Evolutionary conservation across 805 yeast species (phyloP).

Genomic region (Kuraishia ogatae): DNA sequence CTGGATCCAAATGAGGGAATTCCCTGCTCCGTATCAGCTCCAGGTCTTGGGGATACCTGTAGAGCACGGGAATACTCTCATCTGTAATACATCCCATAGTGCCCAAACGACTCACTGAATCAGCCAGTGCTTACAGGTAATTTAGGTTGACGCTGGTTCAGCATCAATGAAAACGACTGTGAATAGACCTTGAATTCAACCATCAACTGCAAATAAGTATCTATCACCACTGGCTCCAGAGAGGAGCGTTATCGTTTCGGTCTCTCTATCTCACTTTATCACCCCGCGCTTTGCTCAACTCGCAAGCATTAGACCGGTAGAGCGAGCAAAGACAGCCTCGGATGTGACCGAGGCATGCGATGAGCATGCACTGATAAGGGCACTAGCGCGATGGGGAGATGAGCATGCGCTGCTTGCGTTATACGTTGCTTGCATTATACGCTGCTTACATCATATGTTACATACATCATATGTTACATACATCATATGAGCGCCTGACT

Average conservation of each 20-base stretch:
- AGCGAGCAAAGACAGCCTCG: background rate
- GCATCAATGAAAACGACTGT: background rate
- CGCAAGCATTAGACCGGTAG: background rate
- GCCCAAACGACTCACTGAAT: background rate
- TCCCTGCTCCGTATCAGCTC: slow-evolving; percentile 10
- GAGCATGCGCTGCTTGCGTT: too few relatives aligned
- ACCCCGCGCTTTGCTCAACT: background rate
- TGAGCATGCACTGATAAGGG: background rate
- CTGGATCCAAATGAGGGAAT: slow-evolving; percentile 15
- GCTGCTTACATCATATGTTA: too few relatives aligned
- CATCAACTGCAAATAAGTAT: too few relatives aligned
- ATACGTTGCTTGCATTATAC: too few relatives aligned
- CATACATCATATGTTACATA: too few relatives aligned
- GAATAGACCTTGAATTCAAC: background rate
- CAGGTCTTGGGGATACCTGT: slow-evolving; percentile 1
- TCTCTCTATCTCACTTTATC: background rate
- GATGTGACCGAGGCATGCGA: background rate
- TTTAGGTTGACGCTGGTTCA: too few relatives aligned
- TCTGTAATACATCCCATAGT: background rate
- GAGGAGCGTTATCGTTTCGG: too few relatives aligned
- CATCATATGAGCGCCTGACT: too few relatives aligned
- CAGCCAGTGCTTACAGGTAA: background rate
- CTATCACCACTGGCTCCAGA: background rate
- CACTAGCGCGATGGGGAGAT: background rate
- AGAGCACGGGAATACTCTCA: background rate